A percentile compares a stretch with the other conserved stretches of the same genome.
Conservation (phyloP, 176 grass and related monocot species). For the Olyra latifolia region DNA sequence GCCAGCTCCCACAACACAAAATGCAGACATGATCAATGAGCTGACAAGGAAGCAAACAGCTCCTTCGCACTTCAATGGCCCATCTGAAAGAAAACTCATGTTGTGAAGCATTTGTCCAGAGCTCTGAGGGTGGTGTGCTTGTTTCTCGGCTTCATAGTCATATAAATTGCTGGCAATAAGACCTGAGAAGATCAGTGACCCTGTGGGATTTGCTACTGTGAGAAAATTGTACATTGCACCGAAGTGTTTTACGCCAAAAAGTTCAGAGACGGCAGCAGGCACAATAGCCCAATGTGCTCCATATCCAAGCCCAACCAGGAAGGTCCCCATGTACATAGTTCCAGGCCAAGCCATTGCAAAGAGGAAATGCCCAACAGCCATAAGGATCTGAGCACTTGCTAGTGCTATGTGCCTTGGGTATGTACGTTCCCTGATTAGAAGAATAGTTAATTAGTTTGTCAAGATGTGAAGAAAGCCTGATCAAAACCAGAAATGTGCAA, state of each 20-base stretch:
- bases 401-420: conserved; percentile 76
- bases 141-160: conserved; percentile 76
- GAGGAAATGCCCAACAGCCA: conserved; percentile 76
- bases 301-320: conserved; percentile 79
- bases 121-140: conserved; percentile 41
- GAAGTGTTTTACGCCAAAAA: conserved; percentile 77
- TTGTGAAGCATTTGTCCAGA: conserved; percentile 24
- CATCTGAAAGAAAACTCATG: conserved; percentile 39
- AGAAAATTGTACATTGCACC: conserved; percentile 95
- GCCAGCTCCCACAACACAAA: conserved; percentile 56
- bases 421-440: conserved; percentile 57
- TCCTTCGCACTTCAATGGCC: conserved; percentile 63
- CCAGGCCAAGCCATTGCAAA: conserved; percentile 93
- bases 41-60: conserved; percentile 73
- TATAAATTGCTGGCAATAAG: conserved; percentile 71
- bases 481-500: neutral
- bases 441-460: conserved; percentile 3
- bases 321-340: conserved; percentile 75
- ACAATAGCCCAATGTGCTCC: conserved; percentile 88
- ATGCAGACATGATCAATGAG: conserved; percentile 79
- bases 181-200: conserved; percentile 73
- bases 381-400: conserved; percentile 59
- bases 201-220: conserved; percentile 72
- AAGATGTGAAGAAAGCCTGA: conserved; percentile 17
- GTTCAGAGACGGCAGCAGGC: conserved; percentile 69